These are phyloP conservation scores for Nidula microcarpa DNA, from an alignment of 768 basidiomycete species.

Conservation along the genomic window DNA sequence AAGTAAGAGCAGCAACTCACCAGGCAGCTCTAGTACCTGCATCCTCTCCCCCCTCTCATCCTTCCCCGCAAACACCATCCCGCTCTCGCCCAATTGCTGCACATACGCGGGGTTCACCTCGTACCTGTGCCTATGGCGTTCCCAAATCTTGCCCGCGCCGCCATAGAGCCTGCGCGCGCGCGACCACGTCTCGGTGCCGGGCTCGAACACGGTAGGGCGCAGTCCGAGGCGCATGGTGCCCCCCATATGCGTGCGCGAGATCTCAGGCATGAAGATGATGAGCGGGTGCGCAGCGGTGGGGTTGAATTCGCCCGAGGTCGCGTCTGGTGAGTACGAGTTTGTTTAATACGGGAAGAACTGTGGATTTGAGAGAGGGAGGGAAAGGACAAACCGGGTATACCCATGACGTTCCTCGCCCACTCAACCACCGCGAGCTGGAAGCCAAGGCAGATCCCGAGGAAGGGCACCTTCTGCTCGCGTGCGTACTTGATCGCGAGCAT, in stretches of 20 bases:
- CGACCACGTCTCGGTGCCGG: constrained; percentile 66
- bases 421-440: constrained; percentile 97
- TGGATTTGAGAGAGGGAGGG: not conserved
- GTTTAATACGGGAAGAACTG: constrained; percentile 3
- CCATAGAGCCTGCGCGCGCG: constrained; percentile 80
- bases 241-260: constrained; percentile 96
- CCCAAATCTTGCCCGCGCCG: constrained; percentile 81
- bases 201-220: constrained; percentile 89
- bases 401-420: constrained; percentile 85
- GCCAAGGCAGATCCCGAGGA: constrained; percentile 94
- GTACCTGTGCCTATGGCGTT: constrained; percentile 92
- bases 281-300: constrained; percentile 61
- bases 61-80: constrained; percentile 69
- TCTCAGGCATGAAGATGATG: constrained; percentile 98
- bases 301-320: constrained; percentile 83
- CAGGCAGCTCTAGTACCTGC: constrained; percentile 88
- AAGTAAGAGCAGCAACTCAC: constrained; percentile 37
- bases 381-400: constrained; percentile 51
- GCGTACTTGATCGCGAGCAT: constrained; percentile 98
- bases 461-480: constrained; percentile 90
- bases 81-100: constrained; percentile 61
- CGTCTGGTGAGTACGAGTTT: constrained; percentile 42
- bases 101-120: constrained; percentile 94
- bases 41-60: constrained; percentile 97
- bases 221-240: constrained; percentile 99